Conservation (phyloP, 345 rosid genomes). For the Theobroma cacao region DNA sequence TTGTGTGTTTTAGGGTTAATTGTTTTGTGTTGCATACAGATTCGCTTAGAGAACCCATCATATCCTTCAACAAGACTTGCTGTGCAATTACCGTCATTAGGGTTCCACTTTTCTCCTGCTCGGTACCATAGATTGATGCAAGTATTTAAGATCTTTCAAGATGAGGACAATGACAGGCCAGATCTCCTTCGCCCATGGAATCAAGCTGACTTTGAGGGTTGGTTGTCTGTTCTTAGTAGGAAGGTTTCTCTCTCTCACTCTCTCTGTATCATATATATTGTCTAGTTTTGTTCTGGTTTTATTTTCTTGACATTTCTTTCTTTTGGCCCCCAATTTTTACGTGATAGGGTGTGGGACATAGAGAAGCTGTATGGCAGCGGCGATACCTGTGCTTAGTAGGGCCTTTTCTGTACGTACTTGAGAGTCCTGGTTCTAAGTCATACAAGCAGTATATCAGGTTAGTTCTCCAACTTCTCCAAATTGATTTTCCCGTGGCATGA, state of each 20-base stretch:
- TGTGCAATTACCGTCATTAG: conserved; percentile 78
- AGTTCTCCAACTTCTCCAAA: conserved; percentile 16
- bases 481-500: conserved; percentile 15
- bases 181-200: conserved; percentile 68
- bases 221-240: conserved; percentile 73
- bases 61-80: conserved; percentile 89
- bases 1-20: conserved; percentile 18
- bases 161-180: conserved; percentile 49
- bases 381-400: conserved; percentile 88
- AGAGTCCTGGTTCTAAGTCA: conserved; percentile 66
- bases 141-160: conserved; percentile 74
- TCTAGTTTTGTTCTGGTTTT: neutral
- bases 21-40: conserved; percentile 43
- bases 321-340: conserved; percentile 2
- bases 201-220: conserved; percentile 94
- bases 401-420: conserved; percentile 79
- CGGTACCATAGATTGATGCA: conserved; percentile 97
- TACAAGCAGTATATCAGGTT: conserved; percentile 91
- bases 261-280: neutral
- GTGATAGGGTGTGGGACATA: conserved; percentile 74
- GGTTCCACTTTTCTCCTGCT: conserved; percentile 97
- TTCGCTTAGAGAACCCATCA: conserved; percentile 67
- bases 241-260: conserved; percentile 51
- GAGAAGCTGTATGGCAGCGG: conserved; percentile 94
- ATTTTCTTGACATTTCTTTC: neutral